These are phyloP conservation scores for Biscogniauxia sp. DNA, from an alignment of 2,329 filamentous ascomycete species.

Conservation along the genomic window DNA sequence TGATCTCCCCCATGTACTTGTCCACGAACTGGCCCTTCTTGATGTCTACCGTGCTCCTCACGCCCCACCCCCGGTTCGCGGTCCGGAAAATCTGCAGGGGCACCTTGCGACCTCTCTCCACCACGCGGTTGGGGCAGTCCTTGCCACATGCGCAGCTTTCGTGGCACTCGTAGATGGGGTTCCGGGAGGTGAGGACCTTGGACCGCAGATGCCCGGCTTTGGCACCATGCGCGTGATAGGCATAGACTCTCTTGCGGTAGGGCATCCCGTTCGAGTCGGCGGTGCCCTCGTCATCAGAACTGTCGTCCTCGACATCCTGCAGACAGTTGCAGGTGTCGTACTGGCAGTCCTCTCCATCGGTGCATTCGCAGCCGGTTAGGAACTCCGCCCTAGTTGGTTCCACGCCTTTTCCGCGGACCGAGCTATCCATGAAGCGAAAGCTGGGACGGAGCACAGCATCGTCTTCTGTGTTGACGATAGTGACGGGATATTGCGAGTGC, in stretches of 20 bases:
- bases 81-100: conserved; percentile 78
- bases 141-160: conserved; percentile 62
- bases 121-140: conserved; percentile 70
- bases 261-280: conserved; percentile 36
- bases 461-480: conserved; percentile 63
- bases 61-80: conserved; percentile 70
- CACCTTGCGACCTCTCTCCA: conserved; percentile 69
- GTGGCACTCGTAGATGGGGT: conserved; percentile 80
- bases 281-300: conserved; percentile 54
- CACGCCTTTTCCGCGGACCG: conserved; percentile 60
- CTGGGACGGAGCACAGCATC: conserved; percentile 53
- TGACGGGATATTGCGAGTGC: conserved; percentile 51
- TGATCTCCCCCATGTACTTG: conserved; percentile 71
- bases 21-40: conserved; percentile 76
- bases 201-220: conserved; percentile 53
- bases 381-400: conserved; percentile 59
- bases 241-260: conserved; percentile 46
- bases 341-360: conserved; percentile 61
- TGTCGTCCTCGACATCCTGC: conserved; percentile 42
- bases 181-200: conserved; percentile 50
- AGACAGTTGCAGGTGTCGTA: conserved; percentile 68
- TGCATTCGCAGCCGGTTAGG: conserved; percentile 68
- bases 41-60: conserved; percentile 63
- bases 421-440: conserved; percentile 68
- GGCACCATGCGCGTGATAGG: conserved; percentile 59